A percentile compares a stretch with the other conserved stretches of the same genome.
phyloP scores from a whole-genome alignment of 495 filamentous ascomycete species.

The Achaetomiella virescens region DNA sequence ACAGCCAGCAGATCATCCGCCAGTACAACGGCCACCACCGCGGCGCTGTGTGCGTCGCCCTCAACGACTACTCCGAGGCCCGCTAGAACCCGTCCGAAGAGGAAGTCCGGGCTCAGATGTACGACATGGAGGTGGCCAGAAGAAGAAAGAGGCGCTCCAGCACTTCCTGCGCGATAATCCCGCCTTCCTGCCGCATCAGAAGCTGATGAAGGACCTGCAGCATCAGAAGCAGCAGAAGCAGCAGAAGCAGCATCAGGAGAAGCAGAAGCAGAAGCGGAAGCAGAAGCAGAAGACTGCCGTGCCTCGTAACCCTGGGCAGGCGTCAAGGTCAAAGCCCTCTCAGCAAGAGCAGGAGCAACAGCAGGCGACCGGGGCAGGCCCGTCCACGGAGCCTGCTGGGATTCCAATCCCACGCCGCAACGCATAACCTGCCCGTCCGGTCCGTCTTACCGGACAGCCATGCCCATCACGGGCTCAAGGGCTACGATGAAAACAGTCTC shows the following conservation, averaged over 20 bases:
- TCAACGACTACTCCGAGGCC: conserved; percentile 92
- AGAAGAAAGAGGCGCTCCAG: not conserved
- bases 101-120: not conserved
- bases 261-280: not conserved
- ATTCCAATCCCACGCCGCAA: too few relatives aligned
- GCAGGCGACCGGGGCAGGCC: too few relatives aligned
- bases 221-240: not conserved
- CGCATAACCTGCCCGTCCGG: too few relatives aligned
- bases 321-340: not conserved
- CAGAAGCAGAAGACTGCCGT: not conserved
- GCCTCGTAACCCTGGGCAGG: too few relatives aligned
- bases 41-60: conserved; percentile 88
- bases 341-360: too few relatives aligned
- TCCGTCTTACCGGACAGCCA: too few relatives aligned
- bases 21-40: conserved; percentile 98
- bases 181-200: not conserved
- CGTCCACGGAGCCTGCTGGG: too few relatives aligned
- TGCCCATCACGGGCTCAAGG: too few relatives aligned
- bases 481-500: too few relatives aligned
- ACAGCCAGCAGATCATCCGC: conserved; percentile 78
- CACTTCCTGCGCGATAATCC: not conserved
- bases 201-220: not conserved
- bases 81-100: conserved; percentile 33
- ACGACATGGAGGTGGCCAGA: not conserved
- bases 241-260: not conserved